Evolutionary conservation across 148 eudicot species (phyloP), one percentile per base, ranked within the genome.

Genomic region (Polygonum maritimum): DNA sequence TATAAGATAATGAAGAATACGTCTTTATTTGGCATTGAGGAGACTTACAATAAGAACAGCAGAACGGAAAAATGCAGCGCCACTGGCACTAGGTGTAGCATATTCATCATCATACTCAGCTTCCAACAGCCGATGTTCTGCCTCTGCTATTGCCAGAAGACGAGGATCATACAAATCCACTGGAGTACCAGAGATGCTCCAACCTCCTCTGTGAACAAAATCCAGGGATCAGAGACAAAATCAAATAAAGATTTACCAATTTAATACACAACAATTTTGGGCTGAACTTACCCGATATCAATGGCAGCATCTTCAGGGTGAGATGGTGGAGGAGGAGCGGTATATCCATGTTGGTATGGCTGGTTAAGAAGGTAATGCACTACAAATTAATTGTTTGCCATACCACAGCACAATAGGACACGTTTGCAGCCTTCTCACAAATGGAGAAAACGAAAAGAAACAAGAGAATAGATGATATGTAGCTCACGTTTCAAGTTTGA

Each of bases 31-130:
- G 60, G 13, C 71, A 67, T 45, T 72, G 35, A 72, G 54, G 70
- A 76, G 4, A n/a, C 89, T 87, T 87, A 92, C 97, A 83, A 90
- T 90, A 47, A 92, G 84, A 41, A 92, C 97, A 84, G 88, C 88
- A 76, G 94, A 92, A 40, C 94, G 97, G 81, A 88, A 92, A 83
- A 90, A 88, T 47, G 94, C 92, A 73, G 94, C 88, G 51, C 97
- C 97, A 75, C 82, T 90, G 72, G 94, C 89, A 85, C 80, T 88
- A 36, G 87, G 77, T 78, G 88, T 92, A 79, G 90, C 86, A 80
- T 90, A 88, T 54, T 88, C 97, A 67, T 58, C 65, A 79, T 92
- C 94, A 86, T 90, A 88, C 45, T 92, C 97, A 63, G 94, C 86
- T 80, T 92, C 94, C 71, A 92, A 73, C 31, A 86, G 79, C 76